Base-by-base conservation (phyloP, 179 eudicot species). In the Beta macrorhiza region DNA sequence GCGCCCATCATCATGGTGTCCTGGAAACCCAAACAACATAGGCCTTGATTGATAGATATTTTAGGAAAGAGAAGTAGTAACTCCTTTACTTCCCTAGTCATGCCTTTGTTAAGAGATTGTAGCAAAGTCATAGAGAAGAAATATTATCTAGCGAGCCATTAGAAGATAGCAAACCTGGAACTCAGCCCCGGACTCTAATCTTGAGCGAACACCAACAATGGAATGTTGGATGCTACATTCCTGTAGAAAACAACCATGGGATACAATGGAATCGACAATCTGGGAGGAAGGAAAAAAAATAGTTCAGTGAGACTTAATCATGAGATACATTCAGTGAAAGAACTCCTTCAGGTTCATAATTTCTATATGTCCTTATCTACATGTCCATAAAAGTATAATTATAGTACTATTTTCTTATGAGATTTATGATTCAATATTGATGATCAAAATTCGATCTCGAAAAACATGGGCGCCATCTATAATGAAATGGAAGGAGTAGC, bases 141-240 rank as follows among this genome's bases (percentile, higher is more conserved):
- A 25, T 22, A 13, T 5, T 11, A 52, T 16, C 13, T 37, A 16
- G 53, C 25, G 51, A 12, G 47, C 16, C 45, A 67, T n/a, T 45
- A 37, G 42, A 29, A 64, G 47, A 37, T 11, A 73, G 16, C 75
- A 7, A 29, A 91, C 98, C 97, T 87, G 84, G 68, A 93, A 86
- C 81, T 90, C 95, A 17, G 92, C 98, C 22, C 95, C 98, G 16
- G 84, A 78, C 80, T 91, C 99, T 32, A 95, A 75, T 32, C 95
- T 90, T 55, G 99, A 95, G 45, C 99, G 92, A 59, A 95, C 83
- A 55, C 99, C 99, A 10, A 95, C 93, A 55, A 95, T 86, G n/a
- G 98, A 95, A 90, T 92, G 93, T 78, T 88, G 76, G 65, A 93
- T 84, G 80, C 84, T 85, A 80, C 97, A 91, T 72, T 91, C 97